Base-by-base conservation (phyloP, 73 alveolate species). In the Urostyla sp. region DNA sequence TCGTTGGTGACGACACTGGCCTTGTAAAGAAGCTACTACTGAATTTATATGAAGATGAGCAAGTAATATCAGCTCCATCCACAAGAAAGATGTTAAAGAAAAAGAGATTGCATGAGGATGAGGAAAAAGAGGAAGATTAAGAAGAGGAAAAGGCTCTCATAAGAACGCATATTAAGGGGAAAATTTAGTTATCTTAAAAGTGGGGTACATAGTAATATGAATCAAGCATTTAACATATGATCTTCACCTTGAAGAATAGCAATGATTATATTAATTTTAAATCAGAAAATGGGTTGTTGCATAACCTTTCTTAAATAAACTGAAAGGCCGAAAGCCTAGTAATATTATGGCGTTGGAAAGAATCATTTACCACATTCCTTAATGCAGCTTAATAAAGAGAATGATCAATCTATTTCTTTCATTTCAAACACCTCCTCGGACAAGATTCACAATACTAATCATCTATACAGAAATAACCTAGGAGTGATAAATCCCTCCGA, bases 1-100 rank as follows among this genome's bases (percentile, higher is more conserved):
- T 69, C 30, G 83, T 48, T 7, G 83, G 83, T 21, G 83, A 69
- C 49, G 83, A 69, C 69, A 69, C 83, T 8, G 83, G 83, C 18
- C 38, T 69, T 4, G 38, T 69, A 21, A 69, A 69, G 69, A 45
- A 69, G 32, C 56, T 69, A 6, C 44, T 24, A 27, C 4, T 69
- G 38, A 13, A 44, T 13, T 37, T 48, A 26, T 16, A 44, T 8
- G 20, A 46, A 6, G 83, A 69, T 24, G 3, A 69, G 34, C 56
- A 69, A 26, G 38, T 69, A 0, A 69, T 69, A 5, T 34, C 72
- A 35, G 53, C 11, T 1, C 83, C 83, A 6, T 2, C 61, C 10
- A 49, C 44, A 31, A 69, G 30, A 44, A 69, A 27, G 30, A 45
- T 28, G 56, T 31, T 67, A 49, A 69, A 69, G 20, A 69, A 69